Conservation (phyloP, 1,284 basidiomycete genomes). For the Bjerkandera adusta region DNA sequence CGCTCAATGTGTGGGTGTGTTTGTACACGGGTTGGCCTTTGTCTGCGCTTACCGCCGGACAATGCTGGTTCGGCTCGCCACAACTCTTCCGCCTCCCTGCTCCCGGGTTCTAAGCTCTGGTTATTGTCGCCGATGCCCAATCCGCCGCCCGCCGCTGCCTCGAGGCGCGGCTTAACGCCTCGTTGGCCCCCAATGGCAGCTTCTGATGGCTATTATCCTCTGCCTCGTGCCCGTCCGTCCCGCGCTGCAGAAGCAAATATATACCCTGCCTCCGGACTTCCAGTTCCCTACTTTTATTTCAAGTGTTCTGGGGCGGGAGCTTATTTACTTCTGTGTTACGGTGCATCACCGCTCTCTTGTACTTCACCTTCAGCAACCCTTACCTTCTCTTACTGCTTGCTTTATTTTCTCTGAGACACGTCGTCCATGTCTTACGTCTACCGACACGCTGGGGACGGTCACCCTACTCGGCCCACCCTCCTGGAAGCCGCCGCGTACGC, state of each 20-base stretch:
- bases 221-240: constrained; percentile 14
- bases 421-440: constrained; percentile 1
- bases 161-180: constrained; percentile 7
- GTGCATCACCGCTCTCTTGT: not conserved
- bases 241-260: not conserved
- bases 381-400: not conserved
- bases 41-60: not conserved
- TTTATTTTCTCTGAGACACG: constrained; percentile 4
- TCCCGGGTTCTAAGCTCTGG: not conserved
- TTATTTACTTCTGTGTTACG: constrained; percentile 4
- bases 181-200: constrained; percentile 4
- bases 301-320: constrained; percentile 3
- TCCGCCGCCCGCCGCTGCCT: constrained; percentile 3
- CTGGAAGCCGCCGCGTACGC: constrained; percentile 58
- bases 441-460: constrained; percentile 10
- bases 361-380: constrained; percentile 3
- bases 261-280: not conserved
- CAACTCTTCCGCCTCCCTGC: not conserved
- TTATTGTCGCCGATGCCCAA: constrained; percentile 1
- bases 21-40: constrained; percentile 6
- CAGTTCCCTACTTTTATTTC: not conserved
- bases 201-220: constrained; percentile 13
- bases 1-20: constrained; percentile 9
- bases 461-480: constrained; percentile 39
- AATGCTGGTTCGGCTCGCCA: not conserved